phyloP scores from a whole-genome alignment of 129 eudicot species.

The Apium graveolens region DNA sequence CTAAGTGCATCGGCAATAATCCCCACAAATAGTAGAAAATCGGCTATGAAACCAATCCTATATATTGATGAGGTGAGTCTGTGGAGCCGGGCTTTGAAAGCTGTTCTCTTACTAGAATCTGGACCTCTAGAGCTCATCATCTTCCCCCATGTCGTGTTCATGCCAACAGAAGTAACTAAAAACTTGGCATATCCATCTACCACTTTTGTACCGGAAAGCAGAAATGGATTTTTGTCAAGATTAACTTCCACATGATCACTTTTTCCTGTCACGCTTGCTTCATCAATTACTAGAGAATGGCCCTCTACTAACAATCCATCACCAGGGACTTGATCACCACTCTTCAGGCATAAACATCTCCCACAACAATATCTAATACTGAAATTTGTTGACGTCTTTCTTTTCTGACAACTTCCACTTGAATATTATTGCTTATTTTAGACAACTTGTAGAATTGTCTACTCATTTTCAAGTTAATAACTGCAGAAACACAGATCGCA shows the following conservation, averaged over 20 bases:
- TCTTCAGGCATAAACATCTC: neutral
- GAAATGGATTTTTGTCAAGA: neutral
- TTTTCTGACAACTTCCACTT: neutral
- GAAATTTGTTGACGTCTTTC: neutral
- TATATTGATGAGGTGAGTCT: neutral
- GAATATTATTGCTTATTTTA: too few species aligned
- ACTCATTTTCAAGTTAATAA: neutral
- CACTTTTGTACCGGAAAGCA: neutral
- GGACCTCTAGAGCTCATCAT: neutral
- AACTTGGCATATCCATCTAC: neutral
- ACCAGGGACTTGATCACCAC: neutral
- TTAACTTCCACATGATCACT: neutral
- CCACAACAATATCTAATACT: neutral
- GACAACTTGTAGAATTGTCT: neutral
- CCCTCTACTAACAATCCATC: neutral
- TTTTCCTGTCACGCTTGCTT: neutral
- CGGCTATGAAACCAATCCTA: neutral
- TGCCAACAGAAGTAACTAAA: neutral
- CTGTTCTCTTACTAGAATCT: neutral
- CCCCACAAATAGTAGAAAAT: neutral
- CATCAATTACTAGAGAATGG: neutral
- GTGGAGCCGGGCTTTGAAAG: neutral
- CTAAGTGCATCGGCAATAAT: conserved; percentile 30
- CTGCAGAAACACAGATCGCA: neutral
- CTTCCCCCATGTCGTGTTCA: neutral